Conservation (phyloP, 352 stramenopile genomes). For the Halophytophthora polymorphica region DNA sequence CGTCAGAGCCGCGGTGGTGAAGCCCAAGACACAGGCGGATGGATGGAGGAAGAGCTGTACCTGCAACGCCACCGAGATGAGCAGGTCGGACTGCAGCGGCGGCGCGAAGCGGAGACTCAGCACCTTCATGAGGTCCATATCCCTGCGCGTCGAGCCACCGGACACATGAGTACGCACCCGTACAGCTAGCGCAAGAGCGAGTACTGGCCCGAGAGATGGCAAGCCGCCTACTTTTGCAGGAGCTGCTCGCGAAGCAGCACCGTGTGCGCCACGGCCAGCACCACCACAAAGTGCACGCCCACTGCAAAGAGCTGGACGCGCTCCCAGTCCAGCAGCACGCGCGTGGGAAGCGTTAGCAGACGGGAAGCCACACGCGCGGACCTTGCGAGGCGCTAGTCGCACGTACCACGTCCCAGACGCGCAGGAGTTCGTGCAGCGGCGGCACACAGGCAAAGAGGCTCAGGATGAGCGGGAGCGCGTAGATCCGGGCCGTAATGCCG, state of each 20-base stretch:
- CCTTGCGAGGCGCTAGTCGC: no score
- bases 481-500: conserved; percentile 84
- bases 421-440: conserved; percentile 82
- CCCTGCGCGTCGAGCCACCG: conserved; percentile 27
- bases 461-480: conserved; percentile 84
- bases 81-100: conserved; percentile 74
- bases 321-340: background rate
- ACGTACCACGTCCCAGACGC: conserved; percentile 89
- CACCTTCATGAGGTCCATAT: conserved; percentile 89
- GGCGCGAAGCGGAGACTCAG: conserved; percentile 81
- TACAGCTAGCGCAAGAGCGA: background rate
- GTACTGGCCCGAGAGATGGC: no score
- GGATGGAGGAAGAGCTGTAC: conserved; percentile 12
- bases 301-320: conserved; percentile 79
- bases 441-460: conserved; percentile 90
- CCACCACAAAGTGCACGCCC: conserved; percentile 89
- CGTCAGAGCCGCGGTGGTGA: background rate
- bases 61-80: conserved; percentile 82
- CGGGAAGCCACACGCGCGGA: background rate
- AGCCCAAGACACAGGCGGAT: background rate
- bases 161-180: background rate
- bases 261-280: conserved; percentile 86
- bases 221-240: conserved; percentile 80
- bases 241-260: conserved; percentile 85
- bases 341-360: background rate